phyloP scores from a whole-genome alignment of 148 eudicot species.

The Spergularia bocconei region DNA sequence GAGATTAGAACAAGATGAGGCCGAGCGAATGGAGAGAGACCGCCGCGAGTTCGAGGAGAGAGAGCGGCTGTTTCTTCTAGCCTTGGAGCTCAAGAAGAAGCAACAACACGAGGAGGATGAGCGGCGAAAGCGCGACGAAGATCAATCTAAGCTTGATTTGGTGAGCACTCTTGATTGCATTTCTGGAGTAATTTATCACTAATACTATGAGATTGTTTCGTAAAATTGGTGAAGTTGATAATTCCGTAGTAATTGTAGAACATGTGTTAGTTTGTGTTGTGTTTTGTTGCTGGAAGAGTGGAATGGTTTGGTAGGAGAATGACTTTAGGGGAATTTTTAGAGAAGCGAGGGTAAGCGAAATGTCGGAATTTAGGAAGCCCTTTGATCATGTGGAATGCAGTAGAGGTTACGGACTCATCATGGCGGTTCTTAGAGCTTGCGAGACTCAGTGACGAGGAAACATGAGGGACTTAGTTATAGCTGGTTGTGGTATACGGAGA shows the following conservation, averaged over 20 bases:
- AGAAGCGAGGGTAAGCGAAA: neutral
- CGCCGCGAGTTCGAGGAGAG: constrained; percentile 65
- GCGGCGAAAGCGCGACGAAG: constrained; percentile 30
- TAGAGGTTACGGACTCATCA: neutral
- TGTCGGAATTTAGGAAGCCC: neutral
- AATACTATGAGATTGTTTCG: too few relatives aligned
- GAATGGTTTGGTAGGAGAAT: too few relatives aligned
- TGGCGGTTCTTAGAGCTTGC: too few relatives aligned
- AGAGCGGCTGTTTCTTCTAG: constrained; percentile 57
- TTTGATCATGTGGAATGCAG: neutral
- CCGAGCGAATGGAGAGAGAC: constrained; percentile 60
- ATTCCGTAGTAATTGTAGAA: too few relatives aligned
- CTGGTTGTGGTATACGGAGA: too few relatives aligned
- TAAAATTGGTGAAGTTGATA: too few relatives aligned
- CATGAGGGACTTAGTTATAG: too few relatives aligned
- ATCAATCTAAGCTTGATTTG: constrained; percentile 37
- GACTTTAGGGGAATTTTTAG: neutral
- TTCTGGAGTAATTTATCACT: neutral
- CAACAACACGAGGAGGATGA: constrained; percentile 39
- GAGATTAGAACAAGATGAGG: constrained; percentile 55
- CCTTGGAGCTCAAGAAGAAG: constrained; percentile 40
- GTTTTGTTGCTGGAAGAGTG: too few relatives aligned
- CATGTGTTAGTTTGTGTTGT: too few relatives aligned
- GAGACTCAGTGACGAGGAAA: too few relatives aligned
- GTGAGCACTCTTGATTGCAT: constrained; percentile 26